Conservation (phyloP, 2,329 filamentous ascomycete genomes). For the Arthrobotrys musiformis region DNA sequence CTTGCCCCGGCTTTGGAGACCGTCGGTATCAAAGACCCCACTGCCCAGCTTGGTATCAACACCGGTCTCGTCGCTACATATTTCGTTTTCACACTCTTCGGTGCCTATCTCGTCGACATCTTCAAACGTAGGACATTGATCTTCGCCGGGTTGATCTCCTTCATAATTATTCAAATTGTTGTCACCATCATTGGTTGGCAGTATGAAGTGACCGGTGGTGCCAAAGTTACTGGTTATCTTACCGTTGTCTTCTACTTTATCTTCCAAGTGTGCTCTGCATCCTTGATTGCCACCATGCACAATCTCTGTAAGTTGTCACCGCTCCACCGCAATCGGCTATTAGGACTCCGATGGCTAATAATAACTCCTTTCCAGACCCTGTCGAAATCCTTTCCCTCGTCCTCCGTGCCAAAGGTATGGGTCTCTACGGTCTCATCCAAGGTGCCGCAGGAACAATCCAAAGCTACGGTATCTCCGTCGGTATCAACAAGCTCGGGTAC, state of each 20-base stretch:
- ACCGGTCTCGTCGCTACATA: conserved; percentile 65
- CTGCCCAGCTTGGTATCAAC: conserved; percentile 64
- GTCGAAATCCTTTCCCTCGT: conserved; percentile 65
- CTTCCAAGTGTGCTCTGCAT: conserved; percentile 66
- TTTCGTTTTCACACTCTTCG: conserved; percentile 65
- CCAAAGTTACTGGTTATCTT: conserved; percentile 62
- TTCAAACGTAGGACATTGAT: conserved; percentile 65
- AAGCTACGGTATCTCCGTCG: conserved; percentile 66
- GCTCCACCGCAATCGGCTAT: background rate
- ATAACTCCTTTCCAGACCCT: conserved; percentile 59
- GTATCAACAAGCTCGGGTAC: conserved; percentile 66
- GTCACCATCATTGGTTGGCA: conserved; percentile 67
- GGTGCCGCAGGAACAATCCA: conserved; percentile 64
- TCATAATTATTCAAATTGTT: conserved; percentile 65
- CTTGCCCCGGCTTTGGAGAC: conserved; percentile 63
- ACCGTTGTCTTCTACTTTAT: conserved; percentile 66
- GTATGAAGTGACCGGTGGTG: conserved; percentile 61
- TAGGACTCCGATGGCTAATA: conserved; percentile 9
- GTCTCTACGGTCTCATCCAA: conserved; percentile 65
- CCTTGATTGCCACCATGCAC: conserved; percentile 66
- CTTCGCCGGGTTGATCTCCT: conserved; percentile 64
- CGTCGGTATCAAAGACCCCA: conserved; percentile 63
- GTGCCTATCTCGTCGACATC: conserved; percentile 64
- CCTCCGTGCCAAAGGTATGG: conserved; percentile 66
- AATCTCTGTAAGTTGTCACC: conserved; percentile 61